Percentiles rank a stretch among this genome's conserved stretches.
Conservation (phyloP, 2,329 filamentous ascomycete species). For the Fusarium lyarnte region DNA sequence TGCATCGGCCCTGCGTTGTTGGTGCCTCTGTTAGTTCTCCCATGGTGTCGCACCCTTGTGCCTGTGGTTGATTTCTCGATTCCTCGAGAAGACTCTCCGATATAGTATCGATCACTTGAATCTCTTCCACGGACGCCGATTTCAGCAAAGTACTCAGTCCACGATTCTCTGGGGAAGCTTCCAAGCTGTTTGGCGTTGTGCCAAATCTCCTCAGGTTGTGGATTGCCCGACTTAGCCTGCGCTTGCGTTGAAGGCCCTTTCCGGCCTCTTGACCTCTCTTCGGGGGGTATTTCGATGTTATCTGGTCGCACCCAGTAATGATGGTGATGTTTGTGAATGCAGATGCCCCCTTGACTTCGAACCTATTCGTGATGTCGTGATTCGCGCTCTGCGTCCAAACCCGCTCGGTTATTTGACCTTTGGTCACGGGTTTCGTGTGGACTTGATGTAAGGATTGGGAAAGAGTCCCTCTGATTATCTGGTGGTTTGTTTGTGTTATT, state of each 20-base stretch:
- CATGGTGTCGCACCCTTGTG: constrained; percentile 5
- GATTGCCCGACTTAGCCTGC: constrained; percentile 24
- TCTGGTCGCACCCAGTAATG: constrained; percentile 65
- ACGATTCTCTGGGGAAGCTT: constrained; percentile 29
- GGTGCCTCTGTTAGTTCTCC: neutral
- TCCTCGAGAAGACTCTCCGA: constrained; percentile 30
- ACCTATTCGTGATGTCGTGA: constrained; percentile 35
- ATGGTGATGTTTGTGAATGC: constrained; percentile 69
- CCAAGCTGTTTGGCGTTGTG: constrained; percentile 27
- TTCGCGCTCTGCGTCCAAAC: constrained; percentile 38
- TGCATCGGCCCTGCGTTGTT: constrained; percentile 18
- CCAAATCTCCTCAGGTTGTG: constrained; percentile 38
- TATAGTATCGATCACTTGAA: constrained; percentile 46
- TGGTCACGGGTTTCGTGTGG: constrained; percentile 6
- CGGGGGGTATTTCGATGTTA: constrained; percentile 28
- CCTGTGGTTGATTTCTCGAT: constrained; percentile 23
- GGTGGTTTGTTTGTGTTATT: constrained; percentile 30
- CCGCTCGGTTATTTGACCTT: constrained; percentile 9
- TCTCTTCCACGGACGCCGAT: constrained; percentile 10
- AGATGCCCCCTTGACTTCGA: constrained; percentile 48
- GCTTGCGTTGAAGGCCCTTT: constrained; percentile 6
- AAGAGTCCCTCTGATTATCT: constrained; percentile 3
- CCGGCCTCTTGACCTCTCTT: neutral
- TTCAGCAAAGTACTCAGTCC: constrained; percentile 44
- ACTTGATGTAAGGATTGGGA: constrained; percentile 14